Percentiles rank a stretch among this genome's conserved stretches.
phyloP scores from a whole-genome alignment of 768 basidiomycete species.

The Lyophyllum shimeji region DNA sequence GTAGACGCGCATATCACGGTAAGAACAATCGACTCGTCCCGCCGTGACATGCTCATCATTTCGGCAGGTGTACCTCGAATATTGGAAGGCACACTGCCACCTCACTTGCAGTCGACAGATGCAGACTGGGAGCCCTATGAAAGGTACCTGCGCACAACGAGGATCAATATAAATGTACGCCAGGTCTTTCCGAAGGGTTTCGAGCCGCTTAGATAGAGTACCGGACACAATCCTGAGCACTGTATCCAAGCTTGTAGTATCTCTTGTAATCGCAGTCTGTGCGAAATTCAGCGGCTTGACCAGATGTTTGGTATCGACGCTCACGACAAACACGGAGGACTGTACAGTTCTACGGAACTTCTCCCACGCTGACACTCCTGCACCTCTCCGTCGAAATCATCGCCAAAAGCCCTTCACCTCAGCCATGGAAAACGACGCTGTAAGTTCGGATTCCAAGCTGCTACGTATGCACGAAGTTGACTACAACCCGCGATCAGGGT shows the following conservation, averaged over 20 bases:
- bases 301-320: slow-evolving; percentile 1
- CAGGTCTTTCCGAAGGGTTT: slow-evolving; percentile 85
- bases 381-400: slow-evolving; percentile 20
- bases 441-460: slow-evolving; percentile 33
- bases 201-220: slow-evolving; percentile 22
- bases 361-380: slow-evolving; percentile 33
- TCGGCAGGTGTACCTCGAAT: slow-evolving; percentile 80
- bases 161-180: slow-evolving; percentile 91
- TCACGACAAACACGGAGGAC: slow-evolving; percentile 15
- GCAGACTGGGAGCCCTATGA: slow-evolving; percentile 61
- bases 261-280: too few relatives aligned
- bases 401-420: slow-evolving; percentile 16
- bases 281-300: too few relatives aligned
- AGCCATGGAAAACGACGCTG: slow-evolving; percentile 90
- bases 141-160: slow-evolving; percentile 61
- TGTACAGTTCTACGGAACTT: slow-evolving; percentile 36
- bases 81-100: slow-evolving; percentile 76
- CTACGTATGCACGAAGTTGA: background rate
- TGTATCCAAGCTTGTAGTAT: too few relatives aligned
- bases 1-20: slow-evolving; percentile 93
- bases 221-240: slow-evolving; percentile 8
- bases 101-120: slow-evolving; percentile 43
- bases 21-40: slow-evolving; percentile 15
- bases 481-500: slow-evolving; percentile 53
- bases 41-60: background rate